Base-by-base conservation (phyloP, 1,284 basidiomycete genomes). In the Malassezia caprae region DNA sequence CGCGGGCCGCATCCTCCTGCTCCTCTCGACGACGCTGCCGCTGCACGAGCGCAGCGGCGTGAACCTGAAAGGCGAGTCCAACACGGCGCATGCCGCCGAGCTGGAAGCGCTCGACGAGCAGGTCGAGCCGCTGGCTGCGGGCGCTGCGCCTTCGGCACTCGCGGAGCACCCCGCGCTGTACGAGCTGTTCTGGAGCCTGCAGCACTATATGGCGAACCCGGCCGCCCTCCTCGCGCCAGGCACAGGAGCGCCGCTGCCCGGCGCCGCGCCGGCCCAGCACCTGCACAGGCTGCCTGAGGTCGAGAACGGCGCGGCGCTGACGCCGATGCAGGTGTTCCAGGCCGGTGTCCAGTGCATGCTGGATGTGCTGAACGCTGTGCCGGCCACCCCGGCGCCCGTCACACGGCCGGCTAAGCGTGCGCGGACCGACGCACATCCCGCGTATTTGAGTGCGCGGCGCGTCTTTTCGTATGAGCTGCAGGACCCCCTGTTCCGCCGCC, bases 31-130 rank as follows among this genome's bases (percentile, higher is more conserved):
- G 1, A 87, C 89, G 1, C 91, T 90, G 68, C 87, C 88, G 4
- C 76, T 93, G 8, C 85, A 86, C 2, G 89, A 93, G 73, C 79
- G 88, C 44, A 90, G 87, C 72, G 88, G 89, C 32, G 88, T 93
- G 42, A 93, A 93, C 73, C 75, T 91, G 59, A 78, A 87, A 37
- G 90, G 90, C 53, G 87, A 88, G 27, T 78, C 6, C 62, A 60
- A 27, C 69, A 75, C 43, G 31, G 31, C 26, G 37, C 49, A 11
- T 13, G 4, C 28, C n/a, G 4, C n/a, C 24, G 15, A 39, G 15
- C 30, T 44, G 35, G 30, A 45, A 5, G 13, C 24, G 1, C 26
- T 35, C 4, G 51, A 51, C 13, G 59, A 13, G 17, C 39, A 26
- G 28, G 48, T 40, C n/a, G 19, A 19, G 52, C 19, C 17, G 55